These are phyloP conservation scores for Xylaria multiplex DNA, from an alignment of 2,329 filamentous ascomycete species.

Conservation along the genomic window DNA sequence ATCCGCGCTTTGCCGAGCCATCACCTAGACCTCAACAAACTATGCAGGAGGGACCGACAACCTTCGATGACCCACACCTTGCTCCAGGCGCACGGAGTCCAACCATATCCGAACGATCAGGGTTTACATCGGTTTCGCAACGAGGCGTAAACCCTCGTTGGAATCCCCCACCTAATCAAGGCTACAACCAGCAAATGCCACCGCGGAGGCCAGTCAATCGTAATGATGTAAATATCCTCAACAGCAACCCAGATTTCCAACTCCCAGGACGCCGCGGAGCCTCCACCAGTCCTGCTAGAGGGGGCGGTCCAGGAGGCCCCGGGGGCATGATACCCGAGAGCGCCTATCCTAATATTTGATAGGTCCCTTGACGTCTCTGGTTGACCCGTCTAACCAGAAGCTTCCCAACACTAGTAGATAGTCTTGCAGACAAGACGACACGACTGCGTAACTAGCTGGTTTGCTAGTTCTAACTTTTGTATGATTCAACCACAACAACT, in stretches of 20 bases:
- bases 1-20: slow-evolving; percentile 80
- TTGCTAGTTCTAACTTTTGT: neutral
- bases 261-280: slow-evolving; percentile 62
- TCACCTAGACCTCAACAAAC: slow-evolving; percentile 39
- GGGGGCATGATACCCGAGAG: slow-evolving; percentile 61
- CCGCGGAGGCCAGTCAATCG: slow-evolving; percentile 61
- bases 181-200: slow-evolving; percentile 56
- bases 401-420: neutral
- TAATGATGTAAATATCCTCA: slow-evolving; percentile 77
- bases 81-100: slow-evolving; percentile 71
- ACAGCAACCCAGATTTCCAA: slow-evolving; percentile 86
- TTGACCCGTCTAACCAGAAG: neutral
- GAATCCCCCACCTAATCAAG: slow-evolving; percentile 67
- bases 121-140: slow-evolving; percentile 91
- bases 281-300: slow-evolving; percentile 35
- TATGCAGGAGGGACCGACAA: slow-evolving; percentile 51
- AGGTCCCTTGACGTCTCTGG: slow-evolving; percentile 12
- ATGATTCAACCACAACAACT: slow-evolving; percentile 1
- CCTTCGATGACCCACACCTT: slow-evolving; percentile 72
- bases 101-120: slow-evolving; percentile 79
- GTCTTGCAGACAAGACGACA: neutral
- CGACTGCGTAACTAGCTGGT: neutral
- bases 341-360: slow-evolving; percentile 59
- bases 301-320: slow-evolving; percentile 45
- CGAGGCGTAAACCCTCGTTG: slow-evolving; percentile 89